Conservation (phyloP, 1,284 basidiomycete genomes). For the Boletus holoroseus region DNA sequence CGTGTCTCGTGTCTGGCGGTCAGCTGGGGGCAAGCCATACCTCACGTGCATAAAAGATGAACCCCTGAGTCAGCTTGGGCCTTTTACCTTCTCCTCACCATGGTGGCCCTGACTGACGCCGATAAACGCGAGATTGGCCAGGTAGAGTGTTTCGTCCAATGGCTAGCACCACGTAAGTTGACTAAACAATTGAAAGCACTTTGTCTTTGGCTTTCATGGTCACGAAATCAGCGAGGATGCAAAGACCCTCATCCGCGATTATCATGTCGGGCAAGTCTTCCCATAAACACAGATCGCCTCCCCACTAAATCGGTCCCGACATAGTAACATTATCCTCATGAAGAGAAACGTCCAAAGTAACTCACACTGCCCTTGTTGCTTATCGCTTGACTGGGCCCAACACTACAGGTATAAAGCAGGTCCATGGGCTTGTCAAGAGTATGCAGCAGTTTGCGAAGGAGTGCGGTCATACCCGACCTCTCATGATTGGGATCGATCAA, state of each 20-base stretch:
- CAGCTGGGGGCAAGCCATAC: background rate
- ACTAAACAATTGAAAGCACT: slow-evolving; percentile 44
- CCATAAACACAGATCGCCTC: background rate
- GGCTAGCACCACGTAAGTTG: background rate
- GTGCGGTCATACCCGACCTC: slow-evolving; percentile 48
- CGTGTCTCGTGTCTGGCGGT: background rate
- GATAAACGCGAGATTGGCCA: slow-evolving; percentile 50
- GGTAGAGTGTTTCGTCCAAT: slow-evolving; percentile 30
- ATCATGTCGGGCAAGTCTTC: slow-evolving; percentile 49
- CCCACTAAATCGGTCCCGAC: background rate
- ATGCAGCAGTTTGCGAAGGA: slow-evolving; percentile 54
- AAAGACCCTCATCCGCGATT: slow-evolving; percentile 52
- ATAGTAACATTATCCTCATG: slow-evolving; percentile 59
- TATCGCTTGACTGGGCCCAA: background rate
- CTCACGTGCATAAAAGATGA: too few relatives aligned
- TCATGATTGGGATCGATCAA: slow-evolving; percentile 67
- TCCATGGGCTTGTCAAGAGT: slow-evolving; percentile 41
- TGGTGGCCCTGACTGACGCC: slow-evolving; percentile 34
- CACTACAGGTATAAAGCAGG: slow-evolving; percentile 52
- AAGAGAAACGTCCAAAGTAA: slow-evolving; percentile 57
- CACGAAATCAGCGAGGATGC: slow-evolving; percentile 48
- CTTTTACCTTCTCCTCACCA: slow-evolving; percentile 1
- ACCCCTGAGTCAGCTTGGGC: background rate
- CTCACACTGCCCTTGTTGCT: background rate
- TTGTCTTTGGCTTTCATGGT: slow-evolving; percentile 65